Evolutionary conservation across 2,329 filamentous ascomycete species (phyloP), one percentile per base, ranked within the genome.

Genomic region (Aspergillus calidoustus): DNA sequence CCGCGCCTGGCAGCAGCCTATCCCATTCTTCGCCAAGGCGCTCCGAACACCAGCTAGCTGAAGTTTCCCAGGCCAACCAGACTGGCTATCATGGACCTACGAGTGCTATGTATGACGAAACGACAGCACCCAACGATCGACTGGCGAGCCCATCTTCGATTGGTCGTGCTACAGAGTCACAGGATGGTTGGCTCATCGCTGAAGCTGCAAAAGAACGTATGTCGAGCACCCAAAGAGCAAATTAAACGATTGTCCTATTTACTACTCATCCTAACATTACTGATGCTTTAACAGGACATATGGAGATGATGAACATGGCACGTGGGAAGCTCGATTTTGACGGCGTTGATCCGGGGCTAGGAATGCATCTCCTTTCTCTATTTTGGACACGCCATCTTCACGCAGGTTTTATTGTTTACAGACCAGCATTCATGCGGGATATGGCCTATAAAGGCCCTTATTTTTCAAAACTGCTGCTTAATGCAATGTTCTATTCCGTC

Each of bases 321-420:
- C 34, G 15, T 15, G 34, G 34, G 15, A 17, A 41, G 19, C 46
- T 57, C 2, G 83, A 87, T 66, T 86, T 87, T 69, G 84, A 87
- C 66, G 84, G 82, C 1, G 76, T 86, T 2, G 80, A 84, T 47
- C 80, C 83, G 0, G 80, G 84, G 17, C 68, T 86, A 2, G 84
- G 79, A 7, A 81, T 84, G 74, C 81, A 85, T 54, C 70, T 86
- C 1, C 73, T 86, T 0, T 78, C 78, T 0, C 72, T 86, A 0
- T 81, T 85, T 57, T 85, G 82, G 82, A 85, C 82, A 66, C 79
- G 83, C 17, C 83, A 86, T 61, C 82, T 84, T 55, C 79, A 83
- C 54, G 77, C 81, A 4, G 76, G 77, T 43, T 68, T 81, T 4
- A 74, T 84, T 31, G 82, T 57, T 7, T 62, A 66, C 31, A 52